Evolutionary conservation across 306 rosid species (phyloP), one percentile per base, ranked within the genome.

Genomic region (Prunus fruticosa): DNA sequence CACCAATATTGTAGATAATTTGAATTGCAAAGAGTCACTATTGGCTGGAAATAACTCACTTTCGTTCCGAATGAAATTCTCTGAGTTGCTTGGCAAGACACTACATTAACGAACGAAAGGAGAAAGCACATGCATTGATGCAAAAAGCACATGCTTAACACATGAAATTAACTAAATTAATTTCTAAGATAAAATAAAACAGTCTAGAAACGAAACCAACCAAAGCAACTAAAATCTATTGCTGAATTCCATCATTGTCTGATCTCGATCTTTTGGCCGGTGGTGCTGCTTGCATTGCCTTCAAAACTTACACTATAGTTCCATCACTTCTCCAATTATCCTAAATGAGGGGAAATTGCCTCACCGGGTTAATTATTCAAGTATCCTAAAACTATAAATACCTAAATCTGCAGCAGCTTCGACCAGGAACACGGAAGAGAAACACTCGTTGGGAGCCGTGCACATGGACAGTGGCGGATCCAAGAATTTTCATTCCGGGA

Each of bases 381-480:
- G 79, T 78, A 84, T 83, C 82, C 88, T 80, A 27, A 27, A 27
- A 27, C 28, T 27, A 27, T 27, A 27, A 27, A 27, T 2, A 27
- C 28, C 28, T 27, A 87, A 61, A 77, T 86, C 86, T 84, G n/a
- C n/a, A n/a, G 79, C 86, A 84, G 90, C 92, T 90, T 79, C 83
- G 78, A 77, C 75, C 80, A 81, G 87, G 87, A n/a, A n/a, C n/a
- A n/a, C n/a, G n/a, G n/a, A n/a, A n/a, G n/a, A n/a, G n/a, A n/a
- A 82, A 84, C 32, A 78, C 76, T 54, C 52, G 45, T 64, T 25
- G 41, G 71, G 82, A 62, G 27, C 27, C 27, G 25, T 25, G 25
- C 1, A 25, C 25, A n/a, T n/a, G n/a, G n/a, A n/a, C 25, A 23
- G 25, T 23, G 25, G 25, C 1, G 25, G 25, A 23, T 23, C 25